Evolutionary conservation across 139 green algal genomes (phyloP).

Genomic region (Tetradesmus obliquus): DNA sequence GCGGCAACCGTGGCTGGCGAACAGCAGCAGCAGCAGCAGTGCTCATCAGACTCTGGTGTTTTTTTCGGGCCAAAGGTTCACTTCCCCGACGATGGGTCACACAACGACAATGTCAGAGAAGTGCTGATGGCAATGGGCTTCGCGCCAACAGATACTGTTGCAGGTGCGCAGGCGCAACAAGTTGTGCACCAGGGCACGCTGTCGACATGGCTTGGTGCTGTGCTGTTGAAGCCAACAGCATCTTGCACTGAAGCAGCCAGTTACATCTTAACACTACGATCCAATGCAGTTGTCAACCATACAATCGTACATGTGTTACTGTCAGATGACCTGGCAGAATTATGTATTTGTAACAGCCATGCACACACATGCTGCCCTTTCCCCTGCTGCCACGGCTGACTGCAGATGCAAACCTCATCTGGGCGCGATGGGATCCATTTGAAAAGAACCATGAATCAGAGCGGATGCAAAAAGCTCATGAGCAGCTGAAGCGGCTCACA

Average conservation of each 20-base stretch:
- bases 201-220: too few species aligned
- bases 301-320: too few species aligned
- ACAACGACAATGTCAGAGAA: neutral
- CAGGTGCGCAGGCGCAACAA: neutral
- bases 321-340: too few species aligned
- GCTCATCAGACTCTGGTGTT: neutral
- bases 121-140: constrained; percentile 1
- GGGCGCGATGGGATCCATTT: constrained; percentile 7
- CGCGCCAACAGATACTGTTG: neutral
- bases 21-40: neutral
- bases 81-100: neutral
- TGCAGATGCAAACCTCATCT: constrained; percentile 22
- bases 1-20: neutral
- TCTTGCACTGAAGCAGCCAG: neutral
- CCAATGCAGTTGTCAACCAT: too few species aligned
- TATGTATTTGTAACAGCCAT: neutral
- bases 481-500: neutral
- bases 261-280: neutral
- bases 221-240: neutral
- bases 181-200: too few species aligned
- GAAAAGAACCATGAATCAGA: neutral
- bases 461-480: neutral
- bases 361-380: too few species aligned
- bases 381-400: neutral
- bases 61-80: neutral